phyloP scores from a whole-genome alignment of 1,284 basidiomycete species.

The Phaffia rhodozyma region DNA sequence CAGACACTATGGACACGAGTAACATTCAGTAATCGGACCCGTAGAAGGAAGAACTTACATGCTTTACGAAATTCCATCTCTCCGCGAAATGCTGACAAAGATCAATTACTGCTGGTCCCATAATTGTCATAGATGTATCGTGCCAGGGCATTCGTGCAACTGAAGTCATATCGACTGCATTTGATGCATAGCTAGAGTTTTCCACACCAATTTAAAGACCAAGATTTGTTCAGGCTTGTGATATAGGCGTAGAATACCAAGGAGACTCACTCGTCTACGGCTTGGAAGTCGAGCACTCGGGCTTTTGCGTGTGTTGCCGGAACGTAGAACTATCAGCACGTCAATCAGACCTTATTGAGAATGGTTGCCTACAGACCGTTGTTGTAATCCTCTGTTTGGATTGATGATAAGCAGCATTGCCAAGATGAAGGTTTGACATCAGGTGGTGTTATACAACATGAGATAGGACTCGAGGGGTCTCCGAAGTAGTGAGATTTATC shows the following conservation, averaged over 20 bases:
- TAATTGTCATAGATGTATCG: conserved; percentile 54
- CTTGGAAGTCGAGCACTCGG: conserved; percentile 64
- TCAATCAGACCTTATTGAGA: conserved; percentile 20
- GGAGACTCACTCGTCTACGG: conserved; percentile 65
- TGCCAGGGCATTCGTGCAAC: conserved; percentile 33
- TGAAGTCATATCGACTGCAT: conserved; percentile 19
- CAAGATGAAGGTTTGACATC: too few species aligned
- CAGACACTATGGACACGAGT: background rate
- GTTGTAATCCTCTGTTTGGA: conserved; percentile 55
- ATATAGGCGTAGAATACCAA: background rate
- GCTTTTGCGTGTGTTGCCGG: conserved; percentile 25
- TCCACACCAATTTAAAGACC: background rate
- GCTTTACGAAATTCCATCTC: conserved; percentile 37
- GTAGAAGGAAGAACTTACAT: background rate
- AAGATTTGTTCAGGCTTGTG: background rate
- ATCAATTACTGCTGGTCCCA: conserved; percentile 73
- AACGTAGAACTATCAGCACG: background rate
- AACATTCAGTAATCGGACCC: too few species aligned
- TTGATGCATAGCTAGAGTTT: background rate
- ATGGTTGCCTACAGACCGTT: conserved; percentile 39
- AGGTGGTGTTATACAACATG: too few species aligned
- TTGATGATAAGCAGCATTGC: too few species aligned
- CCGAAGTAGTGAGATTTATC: conserved; percentile 22
- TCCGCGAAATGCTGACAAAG: conserved; percentile 69
- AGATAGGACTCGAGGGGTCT: too few species aligned